Conservation (phyloP, 2,329 filamentous ascomycete species). For the Emericellopsis atlantica region DNA sequence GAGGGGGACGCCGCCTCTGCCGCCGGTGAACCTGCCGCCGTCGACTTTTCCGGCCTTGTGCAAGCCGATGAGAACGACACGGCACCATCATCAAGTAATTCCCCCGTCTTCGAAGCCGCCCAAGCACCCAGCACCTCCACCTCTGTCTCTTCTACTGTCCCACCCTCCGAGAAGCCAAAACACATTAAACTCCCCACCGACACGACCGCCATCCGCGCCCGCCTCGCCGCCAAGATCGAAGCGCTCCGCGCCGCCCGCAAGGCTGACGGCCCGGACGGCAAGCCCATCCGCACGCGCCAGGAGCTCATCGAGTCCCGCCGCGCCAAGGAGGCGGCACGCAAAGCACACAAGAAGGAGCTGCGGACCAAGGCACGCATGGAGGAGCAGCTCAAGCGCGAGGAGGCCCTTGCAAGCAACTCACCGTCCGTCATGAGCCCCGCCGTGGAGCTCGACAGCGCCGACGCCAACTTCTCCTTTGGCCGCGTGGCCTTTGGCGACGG, state of each 20-base stretch:
- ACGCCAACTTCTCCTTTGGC: constrained; percentile 74
- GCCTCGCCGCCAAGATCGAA: constrained; percentile 73
- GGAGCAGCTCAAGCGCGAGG: constrained; percentile 55
- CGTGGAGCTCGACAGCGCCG: constrained; percentile 29
- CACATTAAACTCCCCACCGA: constrained; percentile 57
- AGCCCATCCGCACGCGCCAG: constrained; percentile 67
- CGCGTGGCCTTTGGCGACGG: constrained; percentile 86
- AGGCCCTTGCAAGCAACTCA: constrained; percentile 49
- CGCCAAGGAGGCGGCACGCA: constrained; percentile 75
- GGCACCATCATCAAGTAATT: constrained; percentile 27
- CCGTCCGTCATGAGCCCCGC: constrained; percentile 45
- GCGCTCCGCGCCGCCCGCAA: constrained; percentile 76
- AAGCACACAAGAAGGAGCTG: constrained; percentile 79
- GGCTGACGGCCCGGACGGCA: constrained; percentile 72
- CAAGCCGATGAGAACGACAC: constrained; percentile 29
- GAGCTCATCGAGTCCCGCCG: constrained; percentile 85
- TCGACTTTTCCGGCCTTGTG: constrained; percentile 14
- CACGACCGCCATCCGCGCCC: constrained; percentile 61
- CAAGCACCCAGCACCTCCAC: constrained; percentile 48
- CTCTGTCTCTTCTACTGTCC: constrained; percentile 55
- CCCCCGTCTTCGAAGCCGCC: constrained; percentile 45
- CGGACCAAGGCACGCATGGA: constrained; percentile 67
- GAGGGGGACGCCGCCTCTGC: neutral
- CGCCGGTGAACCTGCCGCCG: constrained; percentile 3
- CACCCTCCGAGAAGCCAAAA: constrained; percentile 49